Base-by-base conservation (phyloP, 2,329 filamentous ascomycete species). In the Thermoascus crustaceus region DNA sequence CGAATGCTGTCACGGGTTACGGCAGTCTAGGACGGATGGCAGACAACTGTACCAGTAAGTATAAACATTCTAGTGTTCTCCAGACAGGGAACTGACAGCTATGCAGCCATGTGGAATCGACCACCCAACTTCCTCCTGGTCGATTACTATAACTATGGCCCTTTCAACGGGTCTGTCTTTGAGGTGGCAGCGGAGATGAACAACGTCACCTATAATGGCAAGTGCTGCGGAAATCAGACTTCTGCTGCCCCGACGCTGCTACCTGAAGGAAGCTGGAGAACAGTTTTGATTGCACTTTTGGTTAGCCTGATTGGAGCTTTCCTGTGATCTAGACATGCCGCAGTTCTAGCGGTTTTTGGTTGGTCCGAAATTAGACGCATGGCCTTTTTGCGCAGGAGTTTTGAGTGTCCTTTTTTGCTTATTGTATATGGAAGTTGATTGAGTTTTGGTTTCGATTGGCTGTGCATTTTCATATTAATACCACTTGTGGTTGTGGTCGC, bases 111-210 rank as follows among this genome's bases (percentile, higher is more conserved):
- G 31, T 91, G 82, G 82, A 69, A 69, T 13, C 73, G 75, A 6
- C 70, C 83, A 0, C 86, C 85, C 2, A 89, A 82, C 51, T 78
- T 87, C 52, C 67, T 93, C 32, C 78, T 91, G 35, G 84, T 91
- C 17, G 85, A 93, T 56, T 91, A 85, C 59, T 93, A 91, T 63
- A 86, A 91, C 56, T 68, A 70, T 41, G 83, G 82, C 19, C 68
- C 63, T 22, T 72, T 69, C 64, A 68, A 72, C 3, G 85, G 85
- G 2, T 83, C 81, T 3, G 84, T 91, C 7, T 93, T 93, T 50
- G 72, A 81, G 52, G 80, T 82, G 13, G 81, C 80, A 0, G 81
- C 81, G 0, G 53, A 62, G 39, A 73, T 77, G 46, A 91, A 89
- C 58, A 78, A 80, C 41, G 82, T 91, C 30, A 79, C 74, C 0